These are phyloP conservation scores for Colletotrichum somersetense DNA, from an alignment of 2,329 filamentous ascomycete species.

Conservation along the genomic window DNA sequence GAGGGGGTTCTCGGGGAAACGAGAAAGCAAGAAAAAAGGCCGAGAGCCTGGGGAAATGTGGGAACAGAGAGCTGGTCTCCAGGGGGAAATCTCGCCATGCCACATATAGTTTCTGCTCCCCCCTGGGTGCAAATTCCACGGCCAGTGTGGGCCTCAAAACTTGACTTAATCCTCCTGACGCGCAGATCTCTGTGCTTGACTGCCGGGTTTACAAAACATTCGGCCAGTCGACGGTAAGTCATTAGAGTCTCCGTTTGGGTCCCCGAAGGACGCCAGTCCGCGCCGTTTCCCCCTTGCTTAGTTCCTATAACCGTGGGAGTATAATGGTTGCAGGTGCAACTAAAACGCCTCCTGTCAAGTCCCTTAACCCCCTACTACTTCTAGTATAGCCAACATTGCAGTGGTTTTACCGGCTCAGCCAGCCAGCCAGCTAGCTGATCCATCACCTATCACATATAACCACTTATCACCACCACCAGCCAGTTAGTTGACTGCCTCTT, in stretches of 20 bases:
- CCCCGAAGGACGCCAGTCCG: background rate
- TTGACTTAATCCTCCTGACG: conserved; percentile 22
- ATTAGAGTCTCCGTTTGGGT: background rate
- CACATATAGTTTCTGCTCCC: background rate
- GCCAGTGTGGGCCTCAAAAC: conserved; percentile 7
- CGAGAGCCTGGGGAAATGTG: conserved; percentile 2
- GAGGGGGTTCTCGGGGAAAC: background rate
- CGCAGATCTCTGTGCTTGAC: conserved; percentile 22
- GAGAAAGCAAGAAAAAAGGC: background rate
- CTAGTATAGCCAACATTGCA: no score
- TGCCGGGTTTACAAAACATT: background rate
- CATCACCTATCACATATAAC: no score
- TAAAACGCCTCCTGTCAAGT: no score
- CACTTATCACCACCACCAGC: no score
- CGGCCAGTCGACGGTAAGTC: background rate
- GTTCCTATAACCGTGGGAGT: conserved; percentile 20
- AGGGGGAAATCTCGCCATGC: background rate
- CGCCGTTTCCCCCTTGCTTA: background rate
- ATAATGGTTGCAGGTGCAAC: no score
- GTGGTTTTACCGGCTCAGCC: no score
- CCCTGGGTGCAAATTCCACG: conserved; percentile 19
- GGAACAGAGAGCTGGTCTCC: background rate
- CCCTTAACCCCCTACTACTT: no score
- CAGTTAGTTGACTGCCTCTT: no score
- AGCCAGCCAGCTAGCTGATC: no score